Evolutionary conservation across 371 early-diverging fungal genomes (phyloP).

Genomic region (Mortierella polycephala): DNA sequence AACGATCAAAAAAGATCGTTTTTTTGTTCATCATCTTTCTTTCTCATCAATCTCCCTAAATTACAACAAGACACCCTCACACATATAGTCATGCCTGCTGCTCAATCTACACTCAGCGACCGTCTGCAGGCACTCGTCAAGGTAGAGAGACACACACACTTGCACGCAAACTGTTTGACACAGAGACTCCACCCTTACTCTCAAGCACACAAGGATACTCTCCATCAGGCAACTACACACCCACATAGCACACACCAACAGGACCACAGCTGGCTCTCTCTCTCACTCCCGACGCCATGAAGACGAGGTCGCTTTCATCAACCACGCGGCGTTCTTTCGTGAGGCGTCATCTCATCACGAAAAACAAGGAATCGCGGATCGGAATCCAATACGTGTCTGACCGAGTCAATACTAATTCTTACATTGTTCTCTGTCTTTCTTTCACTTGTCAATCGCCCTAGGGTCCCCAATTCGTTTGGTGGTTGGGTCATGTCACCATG

Average conservation of each 20-base stretch:
- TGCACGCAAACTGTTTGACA: background rate
- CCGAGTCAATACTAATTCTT: background rate
- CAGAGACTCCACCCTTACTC: background rate
- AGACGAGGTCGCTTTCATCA: too few species aligned
- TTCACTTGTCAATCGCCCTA: conserved; percentile 19
- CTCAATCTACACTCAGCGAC: conserved; percentile 30
- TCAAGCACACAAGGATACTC: background rate
- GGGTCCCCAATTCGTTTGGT: conserved; percentile 74
- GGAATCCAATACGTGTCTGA: background rate
- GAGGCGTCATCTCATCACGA: background rate
- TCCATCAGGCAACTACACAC: background rate
- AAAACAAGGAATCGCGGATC: too few species aligned
- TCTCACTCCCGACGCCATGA: too few species aligned
- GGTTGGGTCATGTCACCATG: conserved; percentile 50
- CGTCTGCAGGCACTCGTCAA: conserved; percentile 50
- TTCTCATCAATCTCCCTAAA: too few species aligned
- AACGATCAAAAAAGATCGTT: too few species aligned
- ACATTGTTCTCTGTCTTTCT: background rate
- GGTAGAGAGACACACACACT: conserved; percentile 14
- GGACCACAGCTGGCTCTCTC: too few species aligned
- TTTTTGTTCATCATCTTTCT: too few species aligned
- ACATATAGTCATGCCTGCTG: conserved; percentile 21
- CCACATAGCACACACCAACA: too few species aligned
- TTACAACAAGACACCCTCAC: too few species aligned
- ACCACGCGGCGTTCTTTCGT: too few species aligned